Percentiles rank a stretch among this genome's conserved stretches.
Evolutionary conservation across 345 rosid species (phyloP).

Genomic region (Angophora floribunda): DNA sequence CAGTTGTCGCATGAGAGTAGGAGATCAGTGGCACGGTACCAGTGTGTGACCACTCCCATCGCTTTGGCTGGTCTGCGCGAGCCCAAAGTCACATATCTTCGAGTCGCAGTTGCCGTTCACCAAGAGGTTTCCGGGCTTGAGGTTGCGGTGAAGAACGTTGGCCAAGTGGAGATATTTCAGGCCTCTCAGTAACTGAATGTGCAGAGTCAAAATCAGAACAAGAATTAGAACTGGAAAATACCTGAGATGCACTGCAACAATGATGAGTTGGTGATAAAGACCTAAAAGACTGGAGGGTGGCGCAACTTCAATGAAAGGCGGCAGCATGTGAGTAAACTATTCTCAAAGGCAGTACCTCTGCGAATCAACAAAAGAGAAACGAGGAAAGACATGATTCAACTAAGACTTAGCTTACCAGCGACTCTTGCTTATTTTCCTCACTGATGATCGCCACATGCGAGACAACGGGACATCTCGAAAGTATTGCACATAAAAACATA

Average conservation of each 20-base stretch:
- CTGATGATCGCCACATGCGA: no score
- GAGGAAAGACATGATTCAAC: neutral
- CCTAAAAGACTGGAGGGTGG: neutral
- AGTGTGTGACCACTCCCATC: constrained; percentile 71
- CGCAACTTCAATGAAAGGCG: neutral
- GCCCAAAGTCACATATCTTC: constrained; percentile 82
- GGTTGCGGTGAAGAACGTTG: constrained; percentile 75
- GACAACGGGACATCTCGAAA: no score
- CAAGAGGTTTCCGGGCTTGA: constrained; percentile 84
- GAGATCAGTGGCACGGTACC: constrained; percentile 90
- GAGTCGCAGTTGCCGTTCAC: constrained; percentile 71
- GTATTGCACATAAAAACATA: no score
- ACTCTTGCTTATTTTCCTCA: no score
- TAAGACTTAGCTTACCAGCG: neutral
- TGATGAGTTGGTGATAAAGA: neutral
- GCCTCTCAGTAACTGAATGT: constrained; percentile 55
- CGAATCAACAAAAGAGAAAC: neutral
- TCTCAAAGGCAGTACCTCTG: neutral
- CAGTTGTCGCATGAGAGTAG: constrained; percentile 81
- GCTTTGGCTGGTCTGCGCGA: constrained; percentile 63
- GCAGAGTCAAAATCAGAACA: no score
- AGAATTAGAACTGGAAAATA: no score
- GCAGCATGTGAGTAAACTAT: neutral
- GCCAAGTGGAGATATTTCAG: constrained; percentile 89
- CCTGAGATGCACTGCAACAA: no score